Evolutionary conservation across 192 early-diverging fungal species (phyloP).

Genomic region (Backusella luteola): DNA sequence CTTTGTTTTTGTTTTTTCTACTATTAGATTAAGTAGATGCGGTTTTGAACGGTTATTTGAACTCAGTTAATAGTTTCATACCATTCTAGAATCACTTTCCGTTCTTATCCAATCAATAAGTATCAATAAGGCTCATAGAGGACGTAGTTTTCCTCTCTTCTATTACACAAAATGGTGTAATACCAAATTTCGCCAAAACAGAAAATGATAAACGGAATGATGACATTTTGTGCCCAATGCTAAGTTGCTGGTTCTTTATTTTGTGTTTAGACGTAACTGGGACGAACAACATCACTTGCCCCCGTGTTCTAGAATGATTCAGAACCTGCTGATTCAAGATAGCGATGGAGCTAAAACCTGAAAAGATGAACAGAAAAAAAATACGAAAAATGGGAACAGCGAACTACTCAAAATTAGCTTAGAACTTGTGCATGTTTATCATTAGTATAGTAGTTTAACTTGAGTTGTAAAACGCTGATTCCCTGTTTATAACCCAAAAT

Average conservation of each 20-base stretch:
- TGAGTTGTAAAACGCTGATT: not conserved
- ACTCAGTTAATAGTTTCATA: slow-evolving; percentile 5
- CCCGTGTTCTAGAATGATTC: not conserved
- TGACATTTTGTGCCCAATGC: not conserved
- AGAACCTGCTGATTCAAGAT: not conserved
- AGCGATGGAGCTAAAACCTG: not conserved
- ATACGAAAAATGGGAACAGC: not conserved
- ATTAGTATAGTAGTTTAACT: not conserved
- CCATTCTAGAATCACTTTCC: not conserved
- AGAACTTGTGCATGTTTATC: not conserved
- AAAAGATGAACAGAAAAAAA: not conserved
- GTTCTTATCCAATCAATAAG: not conserved
- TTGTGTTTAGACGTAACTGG: not conserved
- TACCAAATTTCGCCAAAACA: not conserved
- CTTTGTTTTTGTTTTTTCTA: not conserved
- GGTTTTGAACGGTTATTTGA: not conserved
- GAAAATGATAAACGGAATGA: not conserved
- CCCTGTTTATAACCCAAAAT: not conserved
- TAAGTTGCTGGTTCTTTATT: not conserved
- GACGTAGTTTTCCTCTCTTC: not conserved
- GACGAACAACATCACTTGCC: not conserved
- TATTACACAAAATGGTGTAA: not conserved
- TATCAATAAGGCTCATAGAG: not conserved
- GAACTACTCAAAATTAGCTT: not conserved
- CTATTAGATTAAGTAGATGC: not conserved